Conservation (phyloP, 2,329 filamentous ascomycete genomes). For the Diaporthe citrichinensis region DNA sequence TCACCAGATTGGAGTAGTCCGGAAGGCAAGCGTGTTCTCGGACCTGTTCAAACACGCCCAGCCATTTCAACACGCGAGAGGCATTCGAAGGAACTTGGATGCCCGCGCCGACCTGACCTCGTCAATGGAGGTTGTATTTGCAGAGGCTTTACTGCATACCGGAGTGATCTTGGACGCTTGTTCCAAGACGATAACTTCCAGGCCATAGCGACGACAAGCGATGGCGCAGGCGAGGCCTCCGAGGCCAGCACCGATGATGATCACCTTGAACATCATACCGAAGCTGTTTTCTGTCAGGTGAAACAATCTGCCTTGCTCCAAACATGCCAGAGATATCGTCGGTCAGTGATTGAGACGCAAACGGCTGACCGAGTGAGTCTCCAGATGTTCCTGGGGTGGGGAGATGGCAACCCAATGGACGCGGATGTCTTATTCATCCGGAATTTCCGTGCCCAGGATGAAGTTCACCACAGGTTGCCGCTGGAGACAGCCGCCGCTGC, state of each 20-base stretch:
- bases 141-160: background rate
- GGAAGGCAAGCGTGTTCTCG: conserved; percentile 2
- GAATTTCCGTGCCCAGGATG: background rate
- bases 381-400: background rate
- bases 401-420: background rate
- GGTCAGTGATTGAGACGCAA: background rate
- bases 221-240: conserved; percentile 19
- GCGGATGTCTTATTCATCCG: background rate
- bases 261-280: background rate
- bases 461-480: background rate
- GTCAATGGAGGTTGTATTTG: background rate
- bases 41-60: conserved; percentile 27
- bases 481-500: background rate
- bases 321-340: no score
- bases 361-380: no score
- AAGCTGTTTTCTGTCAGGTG: fast-evolving
- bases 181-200: conserved; percentile 4
- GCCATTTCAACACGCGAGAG: conserved; percentile 5
- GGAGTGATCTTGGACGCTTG: background rate
- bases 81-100: conserved; percentile 32
- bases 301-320: background rate
- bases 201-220: conserved; percentile 11
- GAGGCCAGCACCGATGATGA: conserved; percentile 18
- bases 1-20: background rate
- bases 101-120: conserved; percentile 22